These are phyloP conservation scores for Coriolopsis trogii DNA, from an alignment of 1,284 basidiomycete species.

Conservation along the genomic window DNA sequence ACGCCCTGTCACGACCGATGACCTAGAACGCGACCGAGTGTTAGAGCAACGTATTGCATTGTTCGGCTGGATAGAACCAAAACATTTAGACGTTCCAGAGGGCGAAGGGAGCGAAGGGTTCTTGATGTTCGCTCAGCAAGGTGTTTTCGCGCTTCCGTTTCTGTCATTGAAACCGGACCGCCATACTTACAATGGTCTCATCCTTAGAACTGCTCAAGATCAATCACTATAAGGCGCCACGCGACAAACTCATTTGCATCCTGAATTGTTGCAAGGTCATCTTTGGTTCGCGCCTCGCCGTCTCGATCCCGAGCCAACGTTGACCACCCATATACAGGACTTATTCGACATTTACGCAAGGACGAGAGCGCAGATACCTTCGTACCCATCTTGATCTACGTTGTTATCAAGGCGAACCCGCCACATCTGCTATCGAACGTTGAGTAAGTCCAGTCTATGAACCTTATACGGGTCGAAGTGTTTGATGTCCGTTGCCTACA, in stretches of 20 bases:
- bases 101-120: constrained; percentile 80
- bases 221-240: constrained; percentile 97
- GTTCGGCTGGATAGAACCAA: constrained; percentile 89
- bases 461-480: not conserved
- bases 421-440: constrained; percentile 93
- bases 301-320: constrained; percentile 8
- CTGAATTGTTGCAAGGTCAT: constrained; percentile 99
- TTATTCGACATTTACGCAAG: constrained; percentile 85
- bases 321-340: constrained; percentile 48
- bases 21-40: constrained; percentile 92
- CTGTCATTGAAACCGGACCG: too few species aligned
- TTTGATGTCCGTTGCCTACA: constrained; percentile 32
- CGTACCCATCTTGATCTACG: constrained; percentile 92
- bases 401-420: constrained; percentile 93
- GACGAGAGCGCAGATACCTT: constrained; percentile 91
- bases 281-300: constrained; percentile 69
- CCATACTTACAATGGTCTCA: constrained; percentile 1
- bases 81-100: constrained; percentile 85
- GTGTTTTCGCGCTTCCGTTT: too few species aligned
- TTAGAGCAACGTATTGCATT: constrained; percentile 89
- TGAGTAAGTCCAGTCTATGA: constrained; percentile 58
- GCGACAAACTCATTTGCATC: constrained; percentile 98
- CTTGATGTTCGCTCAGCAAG: constrained; percentile 92
- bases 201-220: constrained; percentile 87
- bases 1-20: constrained; percentile 89